Base-by-base conservation (phyloP, 2,329 filamentous ascomycete species). In the Scortechinia acanthostroma region DNA sequence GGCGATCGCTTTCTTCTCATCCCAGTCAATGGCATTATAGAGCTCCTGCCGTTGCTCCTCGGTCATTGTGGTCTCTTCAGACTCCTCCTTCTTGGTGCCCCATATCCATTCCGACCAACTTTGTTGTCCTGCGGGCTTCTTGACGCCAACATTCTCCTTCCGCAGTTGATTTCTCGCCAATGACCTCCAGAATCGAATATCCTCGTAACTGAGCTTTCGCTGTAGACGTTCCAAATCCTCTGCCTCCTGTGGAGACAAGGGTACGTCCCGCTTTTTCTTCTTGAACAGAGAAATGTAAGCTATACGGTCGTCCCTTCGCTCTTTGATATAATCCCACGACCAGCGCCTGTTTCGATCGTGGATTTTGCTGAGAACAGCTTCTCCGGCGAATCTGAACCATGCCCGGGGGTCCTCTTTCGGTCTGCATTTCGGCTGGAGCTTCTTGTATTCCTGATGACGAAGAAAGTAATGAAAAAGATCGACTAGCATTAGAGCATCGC, bases 381-480 rank as follows among this genome's bases (percentile, higher is more conserved):
- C 78, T 19, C 86, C 91, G 2, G 93, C 94, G 63, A 97, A 99
- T 47, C 77, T 78, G 46, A 98, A 71, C 93, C 93, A 99, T 0
- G 91, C 93, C 28, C 80, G 79, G 14, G 93, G 91, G 54, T 97
- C 88, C 61, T 97, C 88, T 58, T 90, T 95, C 0, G 89, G 87
- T 0, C 77, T 76, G 1, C 74, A 83, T 58, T 94, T 93, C 3
- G 93, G 93, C 55, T 95, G 89, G 47, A 90, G 73, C 55, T 86
- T 91, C 60, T 94, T 94, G 69, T 97, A 96, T 61, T 99, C 91
- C 61, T 97, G 93, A 53, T 98, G 93, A 22, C 91, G 84, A 54
- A 96, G 87, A 62, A 97, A 98, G 65, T 95, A 97, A 63, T 98
- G 93, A 70, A 99, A 98, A 2, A 97, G 73, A 59, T 99, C 93